Conservation (phyloP, 2,329 filamentous ascomycete genomes). For the Proliferodiscus dingleyae region DNA sequence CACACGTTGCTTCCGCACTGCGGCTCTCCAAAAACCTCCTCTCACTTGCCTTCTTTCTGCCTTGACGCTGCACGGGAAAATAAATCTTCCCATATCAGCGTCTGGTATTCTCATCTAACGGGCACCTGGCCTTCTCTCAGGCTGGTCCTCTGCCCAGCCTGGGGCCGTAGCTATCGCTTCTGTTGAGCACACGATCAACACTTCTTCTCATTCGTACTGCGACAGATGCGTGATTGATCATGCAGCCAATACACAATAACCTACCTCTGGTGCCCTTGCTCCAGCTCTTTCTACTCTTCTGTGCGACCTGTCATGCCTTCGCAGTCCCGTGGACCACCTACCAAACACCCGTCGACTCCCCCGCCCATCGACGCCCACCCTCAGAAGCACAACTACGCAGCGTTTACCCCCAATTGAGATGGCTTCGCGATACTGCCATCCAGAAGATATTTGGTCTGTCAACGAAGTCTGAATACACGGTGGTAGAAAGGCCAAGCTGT, state of each 20-base stretch:
- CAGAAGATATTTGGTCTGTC: constrained; percentile 45
- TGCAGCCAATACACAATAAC: constrained; percentile 6
- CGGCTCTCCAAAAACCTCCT: too few relatives aligned
- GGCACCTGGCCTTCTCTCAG: background rate
- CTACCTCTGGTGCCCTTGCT: constrained; percentile 8
- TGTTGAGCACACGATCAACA: background rate
- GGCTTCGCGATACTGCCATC: constrained; percentile 46
- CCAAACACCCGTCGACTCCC: constrained; percentile 2
- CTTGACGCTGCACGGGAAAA: too few relatives aligned
- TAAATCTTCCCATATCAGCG: too few relatives aligned
- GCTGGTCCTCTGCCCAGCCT: background rate
- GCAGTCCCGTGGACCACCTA: constrained; percentile 16
- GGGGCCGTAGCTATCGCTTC: background rate
- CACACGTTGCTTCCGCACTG: too few relatives aligned
- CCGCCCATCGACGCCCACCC: constrained; percentile 6
- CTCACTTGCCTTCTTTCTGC: too few relatives aligned
- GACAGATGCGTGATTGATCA: constrained; percentile 5
- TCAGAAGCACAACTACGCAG: constrained; percentile 13
- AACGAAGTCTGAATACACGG: constrained; percentile 22
- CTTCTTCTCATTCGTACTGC: background rate
- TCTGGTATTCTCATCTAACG: too few relatives aligned
- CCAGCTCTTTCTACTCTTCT: constrained; percentile 7
- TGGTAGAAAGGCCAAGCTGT: constrained; percentile 12
- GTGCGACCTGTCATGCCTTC: constrained; percentile 7
- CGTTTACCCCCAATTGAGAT: constrained; percentile 45